Conservation (phyloP, 495 filamentous ascomycete species). For the Tetracladium setigerum region DNA sequence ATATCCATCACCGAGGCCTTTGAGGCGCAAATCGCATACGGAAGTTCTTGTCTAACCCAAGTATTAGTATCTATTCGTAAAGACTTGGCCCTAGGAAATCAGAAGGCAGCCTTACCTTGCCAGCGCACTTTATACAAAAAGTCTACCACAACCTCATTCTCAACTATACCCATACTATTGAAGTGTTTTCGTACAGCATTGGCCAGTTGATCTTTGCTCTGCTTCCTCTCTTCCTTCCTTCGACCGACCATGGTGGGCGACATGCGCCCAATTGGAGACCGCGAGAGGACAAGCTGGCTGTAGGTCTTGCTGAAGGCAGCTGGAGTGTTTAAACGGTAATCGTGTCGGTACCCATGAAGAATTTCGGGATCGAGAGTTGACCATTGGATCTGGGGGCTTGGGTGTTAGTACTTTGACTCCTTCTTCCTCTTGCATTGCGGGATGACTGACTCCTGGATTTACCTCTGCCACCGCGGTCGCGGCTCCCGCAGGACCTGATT, state of each 20-base stretch:
- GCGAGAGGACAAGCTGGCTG: slow-evolving; percentile 64
- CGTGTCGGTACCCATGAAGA: slow-evolving; percentile 73
- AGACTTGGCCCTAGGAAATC: neutral
- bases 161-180: slow-evolving; percentile 73
- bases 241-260: slow-evolving; percentile 63
- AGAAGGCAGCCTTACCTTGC: slow-evolving; percentile 36
- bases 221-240: slow-evolving; percentile 51
- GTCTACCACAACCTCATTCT: slow-evolving; percentile 82
- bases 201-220: slow-evolving; percentile 74
- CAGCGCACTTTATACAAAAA: slow-evolving; percentile 75
- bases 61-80: neutral
- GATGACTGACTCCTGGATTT: slow-evolving; percentile 12
- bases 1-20: slow-evolving; percentile 12
- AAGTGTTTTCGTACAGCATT: slow-evolving; percentile 82
- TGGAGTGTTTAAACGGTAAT: slow-evolving; percentile 61
- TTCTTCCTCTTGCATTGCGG: neutral
- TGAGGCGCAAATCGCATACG: slow-evolving; percentile 36
- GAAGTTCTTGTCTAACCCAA: slow-evolving; percentile 35
- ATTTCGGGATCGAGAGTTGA: slow-evolving; percentile 60
- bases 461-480: neutral
- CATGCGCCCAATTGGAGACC: slow-evolving; percentile 59
- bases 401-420: neutral
- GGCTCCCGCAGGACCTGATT: slow-evolving; percentile 3
- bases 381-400: slow-evolving; percentile 64
- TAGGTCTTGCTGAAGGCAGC: slow-evolving; percentile 62